A percentile compares a stretch with the other conserved stretches of the same genome.
phyloP scores from a whole-genome alignment of 345 rosid genomes.

The Noccaea bulbosa region DNA sequence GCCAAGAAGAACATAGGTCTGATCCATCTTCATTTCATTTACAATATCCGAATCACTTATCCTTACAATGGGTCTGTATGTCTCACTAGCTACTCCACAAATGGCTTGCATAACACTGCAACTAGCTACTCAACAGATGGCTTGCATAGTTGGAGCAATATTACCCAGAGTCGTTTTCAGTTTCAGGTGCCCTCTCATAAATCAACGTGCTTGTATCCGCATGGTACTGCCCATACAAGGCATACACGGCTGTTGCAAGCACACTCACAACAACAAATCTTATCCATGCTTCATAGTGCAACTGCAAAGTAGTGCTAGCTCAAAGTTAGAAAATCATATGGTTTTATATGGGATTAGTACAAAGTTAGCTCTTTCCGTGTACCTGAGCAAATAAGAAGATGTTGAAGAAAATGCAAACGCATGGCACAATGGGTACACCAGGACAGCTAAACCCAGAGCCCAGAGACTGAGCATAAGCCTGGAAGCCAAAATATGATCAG shows the following conservation, averaged over 20 bases:
- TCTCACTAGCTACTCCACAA: neutral
- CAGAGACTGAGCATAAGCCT: conserved; percentile 62
- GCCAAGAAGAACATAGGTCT: no score
- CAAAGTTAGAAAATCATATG: conserved; percentile 27
- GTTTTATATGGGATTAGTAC: neutral
- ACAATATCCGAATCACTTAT: conserved; percentile 17
- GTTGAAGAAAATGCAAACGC: conserved; percentile 84
- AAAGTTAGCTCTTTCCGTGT: conserved; percentile 9
- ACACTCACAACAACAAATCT: conserved; percentile 76
- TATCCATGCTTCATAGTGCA: conserved; percentile 93
- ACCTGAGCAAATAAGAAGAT: conserved; percentile 98
- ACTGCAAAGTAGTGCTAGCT: conserved; percentile 49
- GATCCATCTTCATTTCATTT: conserved; percentile 2
- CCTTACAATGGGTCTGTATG: conserved; percentile 2
- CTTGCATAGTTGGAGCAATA: neutral
- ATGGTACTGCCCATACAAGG: conserved; percentile 82
- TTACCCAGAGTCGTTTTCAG: conserved; percentile 38
- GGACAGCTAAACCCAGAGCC: conserved; percentile 93
- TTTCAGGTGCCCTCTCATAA: conserved; percentile 63
- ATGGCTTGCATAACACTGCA: neutral
- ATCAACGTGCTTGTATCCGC: conserved; percentile 63
- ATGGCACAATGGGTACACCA: conserved; percentile 81
- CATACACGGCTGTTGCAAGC: conserved; percentile 64
- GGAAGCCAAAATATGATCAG: conserved; percentile 33
- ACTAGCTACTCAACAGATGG: neutral